Conservation (phyloP, 164 flowering plant species). For the Annona cherimola region DNA sequence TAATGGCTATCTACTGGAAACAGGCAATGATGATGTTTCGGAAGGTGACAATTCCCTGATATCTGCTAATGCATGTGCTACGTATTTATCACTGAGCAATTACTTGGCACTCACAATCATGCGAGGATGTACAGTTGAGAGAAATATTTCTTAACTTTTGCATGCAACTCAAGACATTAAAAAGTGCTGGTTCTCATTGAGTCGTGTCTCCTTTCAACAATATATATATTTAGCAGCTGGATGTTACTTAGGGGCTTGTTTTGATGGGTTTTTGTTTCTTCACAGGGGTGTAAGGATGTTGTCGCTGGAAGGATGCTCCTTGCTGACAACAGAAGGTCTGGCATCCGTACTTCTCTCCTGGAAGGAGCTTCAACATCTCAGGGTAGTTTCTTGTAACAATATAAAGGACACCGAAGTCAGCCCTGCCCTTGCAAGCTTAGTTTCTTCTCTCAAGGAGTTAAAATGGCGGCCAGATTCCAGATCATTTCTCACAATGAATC, state of each 20-base stretch:
- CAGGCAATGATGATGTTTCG: no score
- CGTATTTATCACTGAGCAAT: no score
- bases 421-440: conserved; percentile 60
- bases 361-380: conserved; percentile 75
- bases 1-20: neutral
- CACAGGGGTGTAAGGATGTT: conserved; percentile 70
- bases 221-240: no score
- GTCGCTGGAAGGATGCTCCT: conserved; percentile 86
- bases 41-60: no score
- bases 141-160: no score
- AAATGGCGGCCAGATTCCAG: conserved; percentile 82
- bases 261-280: conserved; percentile 4
- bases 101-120: no score
- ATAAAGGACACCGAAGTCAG: conserved; percentile 69
- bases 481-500: conserved; percentile 57
- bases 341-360: conserved; percentile 66
- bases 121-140: no score
- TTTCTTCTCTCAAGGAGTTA: conserved; percentile 70
- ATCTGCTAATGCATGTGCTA: no score
- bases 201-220: no score
- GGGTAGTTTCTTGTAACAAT: conserved; percentile 77
- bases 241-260: neutral
- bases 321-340: conserved; percentile 71
- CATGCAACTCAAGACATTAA: no score
- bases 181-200: no score